Percentiles rank a stretch among this genome's conserved stretches.
These are phyloP conservation scores for Castanospermum australe DNA, from an alignment of 306 rosid species.

Conservation along the genomic window DNA sequence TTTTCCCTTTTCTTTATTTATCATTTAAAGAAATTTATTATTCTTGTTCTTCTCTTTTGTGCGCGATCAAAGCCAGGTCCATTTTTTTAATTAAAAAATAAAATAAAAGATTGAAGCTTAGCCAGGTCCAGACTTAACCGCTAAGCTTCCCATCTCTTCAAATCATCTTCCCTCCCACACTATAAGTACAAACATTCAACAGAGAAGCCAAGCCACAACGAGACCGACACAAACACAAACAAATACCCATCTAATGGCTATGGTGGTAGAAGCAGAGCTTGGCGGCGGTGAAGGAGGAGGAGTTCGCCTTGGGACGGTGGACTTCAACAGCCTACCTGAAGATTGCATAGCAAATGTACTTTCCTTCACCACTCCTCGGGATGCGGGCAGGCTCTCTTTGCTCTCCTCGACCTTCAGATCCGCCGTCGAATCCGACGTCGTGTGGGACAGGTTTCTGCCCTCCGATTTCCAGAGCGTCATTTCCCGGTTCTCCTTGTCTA, in stretches of 20 bases:
- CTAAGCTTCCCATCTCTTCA: slow-evolving; percentile 36
- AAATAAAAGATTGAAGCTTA: no score
- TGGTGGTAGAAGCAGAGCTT: not conserved
- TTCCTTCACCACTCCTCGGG: slow-evolving; percentile 67
- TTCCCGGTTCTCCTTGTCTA: slow-evolving; percentile 7
- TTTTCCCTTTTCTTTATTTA: not conserved
- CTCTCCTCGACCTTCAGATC: slow-evolving; percentile 64
- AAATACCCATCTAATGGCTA: no score
- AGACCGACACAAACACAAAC: not conserved
- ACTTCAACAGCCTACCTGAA: slow-evolving; percentile 54
- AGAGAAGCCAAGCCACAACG: not conserved
- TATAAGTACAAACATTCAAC: no score
- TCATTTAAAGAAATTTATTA: no score
- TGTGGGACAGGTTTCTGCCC: slow-evolving; percentile 78
- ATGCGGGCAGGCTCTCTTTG: slow-evolving; percentile 49
- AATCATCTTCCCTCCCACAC: not conserved
- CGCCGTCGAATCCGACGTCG: slow-evolving; percentile 72
- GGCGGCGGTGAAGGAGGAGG: not conserved
- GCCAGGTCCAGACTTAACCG: slow-evolving; percentile 47
- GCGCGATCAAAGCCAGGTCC: no score
- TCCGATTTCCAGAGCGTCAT: slow-evolving; percentile 32
- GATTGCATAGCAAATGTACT: slow-evolving; percentile 65
- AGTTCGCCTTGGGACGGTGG: not conserved
- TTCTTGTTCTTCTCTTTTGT: no score
- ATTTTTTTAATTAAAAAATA: no score